Conservation (phyloP, 106 monocot genomes). For the Dendrobium catenatum region DNA sequence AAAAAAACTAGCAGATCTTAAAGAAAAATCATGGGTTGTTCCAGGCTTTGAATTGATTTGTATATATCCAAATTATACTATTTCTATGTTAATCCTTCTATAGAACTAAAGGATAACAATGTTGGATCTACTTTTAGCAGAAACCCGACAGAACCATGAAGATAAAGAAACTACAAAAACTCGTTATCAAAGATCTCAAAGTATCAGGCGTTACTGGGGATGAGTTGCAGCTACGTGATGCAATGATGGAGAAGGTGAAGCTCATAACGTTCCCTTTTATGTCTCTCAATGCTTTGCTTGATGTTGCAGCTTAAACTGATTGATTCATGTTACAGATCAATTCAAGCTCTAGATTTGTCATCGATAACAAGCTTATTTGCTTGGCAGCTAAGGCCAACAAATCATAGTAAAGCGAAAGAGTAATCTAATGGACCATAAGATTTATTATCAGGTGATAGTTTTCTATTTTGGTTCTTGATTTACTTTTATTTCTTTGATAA, state of each 20-base stretch:
- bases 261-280: background rate
- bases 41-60: background rate
- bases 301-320: background rate
- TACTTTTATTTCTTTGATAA: background rate
- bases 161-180: constrained; percentile 55
- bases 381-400: constrained; percentile 22
- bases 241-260: constrained; percentile 45
- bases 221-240: constrained; percentile 27
- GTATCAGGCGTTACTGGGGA: constrained; percentile 41
- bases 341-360: constrained; percentile 41
- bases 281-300: background rate
- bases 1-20: no score
- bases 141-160: constrained; percentile 48
- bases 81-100: background rate
- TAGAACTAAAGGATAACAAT: background rate
- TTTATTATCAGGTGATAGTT: background rate
- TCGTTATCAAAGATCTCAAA: constrained; percentile 30
- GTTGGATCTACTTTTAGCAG: constrained; percentile 15
- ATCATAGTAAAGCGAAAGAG: background rate
- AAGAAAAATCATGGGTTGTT: no score
- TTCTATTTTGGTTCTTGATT: background rate
- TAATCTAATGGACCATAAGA: background rate
- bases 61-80: background rate
- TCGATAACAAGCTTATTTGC: constrained; percentile 36
- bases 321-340: constrained; percentile 33